Conservation (phyloP, 2,329 filamentous ascomycete genomes). For the Leptodontidium sp. region DNA sequence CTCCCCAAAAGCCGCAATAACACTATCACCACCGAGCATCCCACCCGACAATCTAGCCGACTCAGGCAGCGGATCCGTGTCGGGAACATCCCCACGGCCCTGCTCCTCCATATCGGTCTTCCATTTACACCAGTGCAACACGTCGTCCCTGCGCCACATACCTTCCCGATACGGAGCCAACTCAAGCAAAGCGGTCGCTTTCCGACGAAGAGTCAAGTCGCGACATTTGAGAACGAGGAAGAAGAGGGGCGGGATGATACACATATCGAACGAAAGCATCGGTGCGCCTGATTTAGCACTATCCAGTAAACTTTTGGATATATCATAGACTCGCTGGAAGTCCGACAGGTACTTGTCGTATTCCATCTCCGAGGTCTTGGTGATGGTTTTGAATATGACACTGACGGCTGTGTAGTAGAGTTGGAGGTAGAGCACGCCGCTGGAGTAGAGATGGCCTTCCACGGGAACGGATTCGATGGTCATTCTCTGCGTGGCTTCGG, state of each 20-base stretch:
- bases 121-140: conserved; percentile 46
- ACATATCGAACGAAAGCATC: conserved; percentile 33
- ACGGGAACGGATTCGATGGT: not conserved
- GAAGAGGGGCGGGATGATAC: conserved; percentile 32
- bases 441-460: not conserved
- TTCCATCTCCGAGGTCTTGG: conserved; percentile 43
- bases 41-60: conserved; percentile 21
- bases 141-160: conserved; percentile 38
- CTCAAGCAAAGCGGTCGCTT: conserved; percentile 26
- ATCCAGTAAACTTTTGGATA: conserved; percentile 31
- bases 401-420: conserved; percentile 25
- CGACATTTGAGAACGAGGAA: conserved; percentile 31
- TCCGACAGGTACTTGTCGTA: conserved; percentile 49
- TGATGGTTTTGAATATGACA: conserved; percentile 17
- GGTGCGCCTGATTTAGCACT: conserved; percentile 15
- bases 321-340: conserved; percentile 47
- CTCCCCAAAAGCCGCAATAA: not conserved
- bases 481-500: not conserved
- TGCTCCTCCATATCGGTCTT: conserved; percentile 51
- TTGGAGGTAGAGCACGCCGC: conserved; percentile 25
- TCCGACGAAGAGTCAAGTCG: conserved; percentile 18
- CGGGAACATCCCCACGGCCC: conserved; percentile 22
- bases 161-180: conserved; percentile 33
- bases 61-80: conserved; percentile 23
- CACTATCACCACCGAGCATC: not conserved